Conservation (phyloP, 371 early-diverging fungal genomes). For the Mycotypha africana region DNA sequence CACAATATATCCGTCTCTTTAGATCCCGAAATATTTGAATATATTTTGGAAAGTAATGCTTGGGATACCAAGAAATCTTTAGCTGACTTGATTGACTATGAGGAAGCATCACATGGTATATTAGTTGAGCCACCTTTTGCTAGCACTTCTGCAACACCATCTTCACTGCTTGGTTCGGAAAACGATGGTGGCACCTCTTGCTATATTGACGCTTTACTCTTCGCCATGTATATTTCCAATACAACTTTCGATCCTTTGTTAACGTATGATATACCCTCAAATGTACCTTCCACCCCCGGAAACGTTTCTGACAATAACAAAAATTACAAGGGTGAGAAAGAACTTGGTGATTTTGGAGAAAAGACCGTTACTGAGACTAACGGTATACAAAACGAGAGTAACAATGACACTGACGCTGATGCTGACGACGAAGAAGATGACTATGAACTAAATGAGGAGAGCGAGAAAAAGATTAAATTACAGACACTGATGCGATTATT, state of each 20-base stretch:
- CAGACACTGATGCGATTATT: constrained; percentile 47
- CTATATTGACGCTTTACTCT: constrained; percentile 50
- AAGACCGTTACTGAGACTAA: too few relatives aligned
- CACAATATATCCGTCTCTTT: constrained; percentile 15
- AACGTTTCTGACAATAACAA: too few relatives aligned
- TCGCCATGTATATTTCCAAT: constrained; percentile 53
- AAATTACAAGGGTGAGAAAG: too few relatives aligned
- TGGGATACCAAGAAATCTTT: constrained; percentile 33
- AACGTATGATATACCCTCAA: constrained; percentile 12
- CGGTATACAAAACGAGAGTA: too few relatives aligned
- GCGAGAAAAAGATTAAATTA: constrained; percentile 20
- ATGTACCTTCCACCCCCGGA: too few relatives aligned
- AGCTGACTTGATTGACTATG: constrained; percentile 24
- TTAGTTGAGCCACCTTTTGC: constrained; percentile 14
- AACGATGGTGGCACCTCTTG: constrained; percentile 51
- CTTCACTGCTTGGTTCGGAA: constrained; percentile 29
- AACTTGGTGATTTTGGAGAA: too few relatives aligned
- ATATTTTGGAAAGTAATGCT: constrained; percentile 17
- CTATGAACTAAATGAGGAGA: too few relatives aligned
- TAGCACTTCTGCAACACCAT: too few relatives aligned
- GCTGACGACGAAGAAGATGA: too few relatives aligned
- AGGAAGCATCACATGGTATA: constrained; percentile 35
- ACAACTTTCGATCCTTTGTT: constrained; percentile 43
- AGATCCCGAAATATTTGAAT: constrained; percentile 12
- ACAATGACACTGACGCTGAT: too few relatives aligned